Evolutionary conservation across 2,329 filamentous ascomycete species (phyloP).

Genomic region (Fusarium annulatum): DNA sequence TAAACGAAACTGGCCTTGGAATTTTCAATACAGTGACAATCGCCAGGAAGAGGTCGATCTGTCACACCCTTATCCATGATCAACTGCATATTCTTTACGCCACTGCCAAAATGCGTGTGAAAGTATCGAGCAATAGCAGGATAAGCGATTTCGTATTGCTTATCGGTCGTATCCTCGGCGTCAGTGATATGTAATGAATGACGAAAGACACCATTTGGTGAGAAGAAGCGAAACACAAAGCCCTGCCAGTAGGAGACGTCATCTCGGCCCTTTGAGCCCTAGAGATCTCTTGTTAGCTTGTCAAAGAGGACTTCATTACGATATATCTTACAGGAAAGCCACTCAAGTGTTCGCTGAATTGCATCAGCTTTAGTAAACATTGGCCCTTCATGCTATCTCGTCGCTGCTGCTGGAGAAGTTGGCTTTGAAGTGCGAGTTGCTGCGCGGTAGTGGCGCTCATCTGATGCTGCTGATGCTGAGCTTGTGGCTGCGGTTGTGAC

Average conservation of each 20-base stretch:
- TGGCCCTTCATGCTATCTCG: constrained; percentile 65
- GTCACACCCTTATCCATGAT: constrained; percentile 75
- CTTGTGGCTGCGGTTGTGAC: constrained; percentile 46
- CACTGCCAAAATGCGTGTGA: constrained; percentile 87
- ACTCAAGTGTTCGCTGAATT: constrained; percentile 72
- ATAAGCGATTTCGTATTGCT: constrained; percentile 87
- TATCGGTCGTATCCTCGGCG: constrained; percentile 70
- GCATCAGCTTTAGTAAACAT: constrained; percentile 69
- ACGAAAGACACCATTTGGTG: constrained; percentile 78
- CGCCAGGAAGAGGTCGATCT: constrained; percentile 68
- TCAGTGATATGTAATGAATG: constrained; percentile 72
- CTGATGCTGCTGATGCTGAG: constrained; percentile 45
- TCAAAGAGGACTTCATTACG: background rate
- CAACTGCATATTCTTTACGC: constrained; percentile 86
- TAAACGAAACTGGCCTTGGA: constrained; percentile 84
- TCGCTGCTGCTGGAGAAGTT: constrained; percentile 59
- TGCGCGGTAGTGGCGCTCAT: constrained; percentile 49
- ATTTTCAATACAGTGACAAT: constrained; percentile 80
- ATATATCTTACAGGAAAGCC: constrained; percentile 61
- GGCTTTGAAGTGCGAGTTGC: constrained; percentile 50
- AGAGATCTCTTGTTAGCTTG: constrained; percentile 11
- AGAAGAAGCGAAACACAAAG: constrained; percentile 87
- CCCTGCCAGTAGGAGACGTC: constrained; percentile 81
- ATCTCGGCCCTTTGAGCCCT: constrained; percentile 70
- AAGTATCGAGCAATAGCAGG: constrained; percentile 90